Evolutionary conservation across 345 rosid genomes (phyloP).

Genomic region (Brassica juncea): DNA sequence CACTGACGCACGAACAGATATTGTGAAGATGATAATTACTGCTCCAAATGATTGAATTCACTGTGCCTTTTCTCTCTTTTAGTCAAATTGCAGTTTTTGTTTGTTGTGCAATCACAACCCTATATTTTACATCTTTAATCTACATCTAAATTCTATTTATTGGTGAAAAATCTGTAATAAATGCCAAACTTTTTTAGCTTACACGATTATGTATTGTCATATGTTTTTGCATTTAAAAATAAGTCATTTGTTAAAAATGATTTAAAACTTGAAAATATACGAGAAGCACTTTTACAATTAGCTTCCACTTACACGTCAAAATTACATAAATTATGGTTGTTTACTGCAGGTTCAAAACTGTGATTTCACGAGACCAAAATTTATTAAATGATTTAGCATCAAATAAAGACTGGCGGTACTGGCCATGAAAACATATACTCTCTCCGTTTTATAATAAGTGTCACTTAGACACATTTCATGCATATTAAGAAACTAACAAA

Average conservation of each 20-base stretch:
- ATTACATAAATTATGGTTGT: no score
- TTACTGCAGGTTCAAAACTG: no score
- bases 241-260: no score
- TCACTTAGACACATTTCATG: no score
- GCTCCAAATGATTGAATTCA: constrained; percentile 9
- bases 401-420: background rate
- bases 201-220: background rate
- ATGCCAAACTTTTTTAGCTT: background rate
- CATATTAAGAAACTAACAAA: no score
- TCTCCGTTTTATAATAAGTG: no score
- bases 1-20: background rate
- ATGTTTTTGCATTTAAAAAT: no score
- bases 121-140: no score
- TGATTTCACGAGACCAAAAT: background rate
- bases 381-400: background rate
- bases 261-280: no score
- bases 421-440: background rate
- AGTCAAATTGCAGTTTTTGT: background rate
- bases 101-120: constrained; percentile 6
- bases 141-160: background rate
- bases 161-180: no score
- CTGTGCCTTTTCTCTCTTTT: background rate
- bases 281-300: no score
- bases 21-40: background rate
- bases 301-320: no score